Evolutionary conservation across 345 rosid genomes (phyloP).

Genomic region (Arabidopsis suecica): DNA sequence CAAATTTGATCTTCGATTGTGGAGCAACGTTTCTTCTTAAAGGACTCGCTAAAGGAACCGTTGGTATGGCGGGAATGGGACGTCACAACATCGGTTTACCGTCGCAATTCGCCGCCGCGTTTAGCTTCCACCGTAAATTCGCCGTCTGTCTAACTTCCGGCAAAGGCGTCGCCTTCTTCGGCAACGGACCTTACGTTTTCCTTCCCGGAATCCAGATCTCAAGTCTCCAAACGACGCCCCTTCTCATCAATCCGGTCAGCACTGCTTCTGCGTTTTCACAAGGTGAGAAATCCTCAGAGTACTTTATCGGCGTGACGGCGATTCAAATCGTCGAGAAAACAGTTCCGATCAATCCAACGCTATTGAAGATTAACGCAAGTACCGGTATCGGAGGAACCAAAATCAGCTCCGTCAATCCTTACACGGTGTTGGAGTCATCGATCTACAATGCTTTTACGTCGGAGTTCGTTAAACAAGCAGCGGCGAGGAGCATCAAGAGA

Average conservation of each 20-base stretch:
- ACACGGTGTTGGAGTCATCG: slow-evolving; percentile 63
- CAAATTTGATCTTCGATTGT: slow-evolving; percentile 52
- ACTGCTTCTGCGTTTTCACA: slow-evolving; percentile 46
- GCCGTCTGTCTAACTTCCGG: slow-evolving; percentile 59
- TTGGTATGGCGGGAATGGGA: slow-evolving; percentile 73
- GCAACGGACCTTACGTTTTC: slow-evolving; percentile 60
- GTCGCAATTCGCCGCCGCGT: slow-evolving; percentile 58
- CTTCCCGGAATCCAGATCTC: slow-evolving; percentile 62
- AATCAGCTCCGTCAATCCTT: slow-evolving; percentile 74
- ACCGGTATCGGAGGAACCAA: slow-evolving; percentile 72
- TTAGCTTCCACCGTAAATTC: slow-evolving; percentile 64
- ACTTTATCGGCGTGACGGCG: slow-evolving; percentile 63
- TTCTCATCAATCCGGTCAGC: slow-evolving; percentile 66
- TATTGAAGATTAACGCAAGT: slow-evolving; percentile 47
- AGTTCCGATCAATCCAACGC: slow-evolving; percentile 51
- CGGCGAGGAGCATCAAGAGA: slow-evolving; percentile 54
- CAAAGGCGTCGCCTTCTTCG: slow-evolving; percentile 63
- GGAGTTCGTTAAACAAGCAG: slow-evolving; percentile 49
- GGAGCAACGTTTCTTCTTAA: slow-evolving; percentile 50
- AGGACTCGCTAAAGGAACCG: slow-evolving; percentile 57
- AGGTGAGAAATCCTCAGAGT: slow-evolving; percentile 69
- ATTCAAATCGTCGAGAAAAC: slow-evolving; percentile 48
- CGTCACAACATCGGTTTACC: slow-evolving; percentile 56
- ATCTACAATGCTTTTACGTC: slow-evolving; percentile 53
- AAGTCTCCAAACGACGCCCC: slow-evolving; percentile 54